Base-by-base conservation (phyloP, 2,329 filamentous ascomycete species). In the Trichocomaceae sp. region DNA sequence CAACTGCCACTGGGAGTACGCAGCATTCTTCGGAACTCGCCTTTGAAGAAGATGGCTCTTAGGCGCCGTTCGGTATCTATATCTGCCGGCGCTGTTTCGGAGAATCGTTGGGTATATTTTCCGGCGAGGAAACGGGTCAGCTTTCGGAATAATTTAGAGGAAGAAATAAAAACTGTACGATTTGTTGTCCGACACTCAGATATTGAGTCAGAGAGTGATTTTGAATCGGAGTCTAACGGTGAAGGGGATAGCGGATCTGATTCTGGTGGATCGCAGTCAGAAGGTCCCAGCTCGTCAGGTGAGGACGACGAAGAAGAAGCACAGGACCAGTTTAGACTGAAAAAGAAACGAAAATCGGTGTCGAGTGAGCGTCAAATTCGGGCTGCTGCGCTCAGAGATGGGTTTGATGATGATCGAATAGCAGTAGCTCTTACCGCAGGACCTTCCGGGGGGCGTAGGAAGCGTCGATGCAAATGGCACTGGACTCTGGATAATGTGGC, bases 151-250 rank as follows among this genome's bases (percentile, higher is more conserved):
- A 77, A 79, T 17, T 65, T 84, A 23, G 80, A 81, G 46, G 82
- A 84, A 63, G 80, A 83, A 55, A 82, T 85, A 61, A 74, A 73
- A 58, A 84, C 75, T 2, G 73, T 75, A 41, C 75, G 71, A 55
- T 84, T 81, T 66, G 79, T 76, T 5, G 68, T 78, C 51, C 76
- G 77, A 37, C 80, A 83, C 59, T 79, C 78, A 0, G 82, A 84
- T 63, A 68, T 84, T 10, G 68, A 74, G 7, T 60, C 57, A 23
- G 62, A 66, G 13, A 31, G 33, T 17, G 54, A 56, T 20, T 20
- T 22, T n/a, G 45, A 52, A 6, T 60, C 63, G 20, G 58, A 60
- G 17, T 44, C 53, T n/a, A 56, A 60, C 17, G 47, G 56, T 23
- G 48, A 49, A 20, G 49, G 45, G 10, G 56, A 55, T 26, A 57